A percentile compares a stretch with the other conserved stretches of the same genome.
These are phyloP conservation scores for Diplodia corticola DNA, from an alignment of 2,329 filamentous ascomycete genomes.

Conservation along the genomic window DNA sequence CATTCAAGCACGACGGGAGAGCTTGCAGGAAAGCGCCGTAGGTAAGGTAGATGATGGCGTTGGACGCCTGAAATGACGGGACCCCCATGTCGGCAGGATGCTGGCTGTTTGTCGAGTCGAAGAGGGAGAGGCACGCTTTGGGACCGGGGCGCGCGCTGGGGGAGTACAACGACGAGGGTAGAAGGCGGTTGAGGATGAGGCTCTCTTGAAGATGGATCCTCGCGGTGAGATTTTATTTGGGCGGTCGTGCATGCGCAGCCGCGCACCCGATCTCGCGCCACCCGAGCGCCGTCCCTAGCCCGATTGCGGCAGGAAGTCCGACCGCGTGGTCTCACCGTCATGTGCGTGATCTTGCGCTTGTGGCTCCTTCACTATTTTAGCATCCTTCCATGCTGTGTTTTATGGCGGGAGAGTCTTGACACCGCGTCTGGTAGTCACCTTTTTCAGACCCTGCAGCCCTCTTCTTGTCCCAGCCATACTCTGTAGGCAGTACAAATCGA, in stretches of 20 bases:
- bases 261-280: slow-evolving; percentile 14
- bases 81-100: slow-evolving; percentile 61
- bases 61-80: slow-evolving; percentile 73
- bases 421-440: too few species aligned
- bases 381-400: neutral
- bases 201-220: neutral
- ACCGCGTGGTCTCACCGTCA: slow-evolving; percentile 3
- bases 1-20: slow-evolving; percentile 30
- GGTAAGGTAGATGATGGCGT: slow-evolving; percentile 79
- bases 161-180: neutral
- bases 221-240: slow-evolving; percentile 19
- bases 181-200: neutral
- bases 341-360: neutral
- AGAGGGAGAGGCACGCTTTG: neutral
- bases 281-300: slow-evolving; percentile 14
- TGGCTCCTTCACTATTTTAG: neutral
- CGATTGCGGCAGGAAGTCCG: slow-evolving; percentile 16
- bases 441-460: too few species aligned
- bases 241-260: neutral
- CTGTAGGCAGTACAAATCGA: too few species aligned
- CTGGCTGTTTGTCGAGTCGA: neutral
- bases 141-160: neutral
- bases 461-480: too few species aligned
- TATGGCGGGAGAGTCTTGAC: too few species aligned
- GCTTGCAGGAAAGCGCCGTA: slow-evolving; percentile 74